phyloP scores from a whole-genome alignment of 1,284 basidiomycete species.

The Ganoderma boninense region DNA sequence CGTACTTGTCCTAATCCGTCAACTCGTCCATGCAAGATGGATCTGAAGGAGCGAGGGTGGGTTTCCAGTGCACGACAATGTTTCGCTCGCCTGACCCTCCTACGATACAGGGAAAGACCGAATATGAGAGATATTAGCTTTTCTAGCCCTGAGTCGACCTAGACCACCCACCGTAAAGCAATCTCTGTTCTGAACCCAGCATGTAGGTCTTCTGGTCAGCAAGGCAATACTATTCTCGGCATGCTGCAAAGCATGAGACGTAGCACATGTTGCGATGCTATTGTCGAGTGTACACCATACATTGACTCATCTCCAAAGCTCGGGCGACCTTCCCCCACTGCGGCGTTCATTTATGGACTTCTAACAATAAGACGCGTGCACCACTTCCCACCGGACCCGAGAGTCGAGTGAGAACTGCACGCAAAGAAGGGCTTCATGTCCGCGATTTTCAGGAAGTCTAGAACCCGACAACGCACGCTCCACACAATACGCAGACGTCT shows the following conservation, averaged over 20 bases:
- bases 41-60: not conserved
- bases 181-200: not conserved
- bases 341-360: not conserved
- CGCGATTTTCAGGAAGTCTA: not conserved
- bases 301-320: not conserved
- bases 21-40: constrained; percentile 4
- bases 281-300: not conserved
- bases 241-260: not conserved
- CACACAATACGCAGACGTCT: not conserved
- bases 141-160: no score
- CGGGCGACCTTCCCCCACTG: not conserved
- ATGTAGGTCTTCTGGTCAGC: not conserved
- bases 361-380: not conserved
- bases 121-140: no score
- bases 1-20: not conserved
- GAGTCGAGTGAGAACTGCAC: not conserved
- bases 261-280: not conserved
- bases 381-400: not conserved
- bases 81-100: not conserved
- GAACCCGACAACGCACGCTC: not conserved
- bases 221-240: not conserved
- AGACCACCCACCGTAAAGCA: not conserved
- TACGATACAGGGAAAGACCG: not conserved
- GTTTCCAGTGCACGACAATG: not conserved
- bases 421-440: not conserved